Base-by-base conservation (phyloP, 2,329 filamentous ascomycete genomes). In the Claviceps sp. region DNA sequence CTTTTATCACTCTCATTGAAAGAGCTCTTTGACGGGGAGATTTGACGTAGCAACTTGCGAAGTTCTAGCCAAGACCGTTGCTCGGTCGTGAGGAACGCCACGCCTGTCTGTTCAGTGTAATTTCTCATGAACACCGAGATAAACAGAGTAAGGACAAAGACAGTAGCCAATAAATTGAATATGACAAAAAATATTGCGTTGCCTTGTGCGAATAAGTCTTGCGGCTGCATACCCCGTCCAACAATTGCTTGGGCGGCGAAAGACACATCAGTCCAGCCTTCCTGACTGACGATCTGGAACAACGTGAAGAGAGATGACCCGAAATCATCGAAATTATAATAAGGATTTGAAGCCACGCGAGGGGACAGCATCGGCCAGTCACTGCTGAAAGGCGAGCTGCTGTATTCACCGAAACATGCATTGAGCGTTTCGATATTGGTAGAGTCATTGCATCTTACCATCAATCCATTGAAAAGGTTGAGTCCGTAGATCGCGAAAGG, bases 71-170 rank as follows among this genome's bases (percentile, higher is more conserved):
- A 98, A 0, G 91, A 95, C 59, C 93, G 84, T 65, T 98, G 93
- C 61, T 98, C 93, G 0, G 90, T 85, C 1, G 93, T 98, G 60
- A 98, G 73, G 65, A 91, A 98, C 2, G 93, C 93, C 44, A 98
- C 93, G 1, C 93, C 93, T 0, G 93, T 98, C 68, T 97, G 90
- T 68, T 98, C 93, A 0, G 93, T 98, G 68, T 98, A 98, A 66
- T 96, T 98, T 55, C 93, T 88, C 93, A 98, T 98, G 67, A 98
- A 98, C 55, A 98, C 93, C 52, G 93, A 97, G 47, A 98, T 94
- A 67, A 98, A 98, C 63, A 98, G 73, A 1, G 93, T 98, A 63
- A 98, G 76, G 56, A 98, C 86, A 69, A 98, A 98, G 57, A 98
- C 91, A 0, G 93, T 93, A 37, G 89, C 89, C 60, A 98, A 77